Base-by-base conservation (phyloP, 352 stramenopile genomes). In the Pythium sukuiense region DNA sequence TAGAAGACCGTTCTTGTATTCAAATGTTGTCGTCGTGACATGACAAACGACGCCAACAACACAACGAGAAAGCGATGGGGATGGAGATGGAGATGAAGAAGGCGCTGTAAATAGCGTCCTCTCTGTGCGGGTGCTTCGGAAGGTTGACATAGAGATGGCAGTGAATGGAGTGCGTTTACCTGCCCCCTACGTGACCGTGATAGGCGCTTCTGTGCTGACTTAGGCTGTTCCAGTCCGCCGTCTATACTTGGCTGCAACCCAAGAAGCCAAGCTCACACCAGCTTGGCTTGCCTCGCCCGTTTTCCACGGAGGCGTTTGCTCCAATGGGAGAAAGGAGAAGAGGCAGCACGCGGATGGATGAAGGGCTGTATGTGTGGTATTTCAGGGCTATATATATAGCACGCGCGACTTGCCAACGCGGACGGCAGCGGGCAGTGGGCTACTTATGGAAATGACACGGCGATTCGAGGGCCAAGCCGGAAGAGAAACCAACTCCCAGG, bases 401-500 rank as follows among this genome's bases (percentile, higher is more conserved):
- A 27, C 27, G 20, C 9, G 27, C 48, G 11, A 55, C 26, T 33
- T 33, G 16, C 9, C 48, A 26, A 35, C 26, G 9, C 6, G 26
- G 48, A 55, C 48, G 45, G 41, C 41, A 8, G 45, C 20, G 45
- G 18, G 37, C 20, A 27, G 18, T n/a, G 48, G 20, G 26, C 24
- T 55, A 55, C 48, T 37, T 37, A 37, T 55, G 48, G 26, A 55
- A 37, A 55, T 55, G 48, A 55, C 48, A 20, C 9, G 8, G 26
- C 48, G 48, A 6, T 20, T 18, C 26, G 24, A 54, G 46, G 33
- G 46, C 12, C 12, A 43, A 43, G 27, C 3, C 48, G 48, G 37
- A 55, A 55, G 48, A 55, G 48, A 55, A 55, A 55, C 48, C 48
- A 55, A 55, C 48, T 37, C 13, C 24, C 48, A 33, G 7, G 13